A percentile compares a stretch with the other conserved stretches of the same genome.
Evolutionary conservation across 2,329 filamentous ascomycete species (phyloP).

Genomic region (Diaporthe amygdali): DNA sequence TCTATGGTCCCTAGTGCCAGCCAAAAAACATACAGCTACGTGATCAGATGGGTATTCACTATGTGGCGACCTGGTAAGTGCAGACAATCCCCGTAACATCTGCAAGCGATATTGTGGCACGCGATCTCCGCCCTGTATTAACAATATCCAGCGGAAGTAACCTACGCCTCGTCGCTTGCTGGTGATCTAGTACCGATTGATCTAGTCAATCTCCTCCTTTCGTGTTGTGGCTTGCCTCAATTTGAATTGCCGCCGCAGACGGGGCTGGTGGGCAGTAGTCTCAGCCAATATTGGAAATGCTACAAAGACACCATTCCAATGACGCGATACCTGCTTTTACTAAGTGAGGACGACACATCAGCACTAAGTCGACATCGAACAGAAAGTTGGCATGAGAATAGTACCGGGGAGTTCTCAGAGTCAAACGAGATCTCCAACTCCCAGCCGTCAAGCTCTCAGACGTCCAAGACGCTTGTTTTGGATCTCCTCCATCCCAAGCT

Average conservation of each 20-base stretch:
- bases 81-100: not conserved
- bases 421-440: slow-evolving; percentile 31
- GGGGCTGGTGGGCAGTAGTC: slow-evolving; percentile 50
- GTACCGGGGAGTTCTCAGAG: not conserved
- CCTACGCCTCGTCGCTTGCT: slow-evolving; percentile 69
- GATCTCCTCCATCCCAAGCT: slow-evolving; percentile 61
- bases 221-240: slow-evolving; percentile 63
- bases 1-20: slow-evolving; percentile 72
- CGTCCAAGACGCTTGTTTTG: slow-evolving; percentile 55
- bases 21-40: slow-evolving; percentile 69
- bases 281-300: slow-evolving; percentile 54
- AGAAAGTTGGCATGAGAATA: not conserved
- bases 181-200: slow-evolving; percentile 68
- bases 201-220: slow-evolving; percentile 71
- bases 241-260: slow-evolving; percentile 38
- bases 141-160: slow-evolving; percentile 61
- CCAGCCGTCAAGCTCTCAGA: slow-evolving; percentile 49
- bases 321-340: slow-evolving; percentile 60
- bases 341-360: slow-evolving; percentile 41
- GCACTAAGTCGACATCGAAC: not conserved
- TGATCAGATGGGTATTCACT: slow-evolving; percentile 81
- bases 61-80: slow-evolving; percentile 81
- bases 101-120: slow-evolving; percentile 19
- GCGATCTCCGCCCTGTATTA: not conserved
- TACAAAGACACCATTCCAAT: slow-evolving; percentile 49